phyloP scores from a whole-genome alignment of 2,329 filamentous ascomycete species.

The Hymenoscyphus salicellus region DNA sequence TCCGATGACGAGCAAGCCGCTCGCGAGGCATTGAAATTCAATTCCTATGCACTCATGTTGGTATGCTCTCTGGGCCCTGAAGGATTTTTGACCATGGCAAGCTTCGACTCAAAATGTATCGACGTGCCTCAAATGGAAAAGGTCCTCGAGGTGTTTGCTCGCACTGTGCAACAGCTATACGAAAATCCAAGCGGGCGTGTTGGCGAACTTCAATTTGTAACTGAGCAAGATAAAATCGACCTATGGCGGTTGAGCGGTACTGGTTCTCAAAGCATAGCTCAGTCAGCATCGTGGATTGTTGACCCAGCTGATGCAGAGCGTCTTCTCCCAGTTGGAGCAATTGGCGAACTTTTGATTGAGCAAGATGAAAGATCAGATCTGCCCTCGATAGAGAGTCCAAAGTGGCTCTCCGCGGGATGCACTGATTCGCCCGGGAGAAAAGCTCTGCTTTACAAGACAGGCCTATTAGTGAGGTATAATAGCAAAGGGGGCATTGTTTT shows the following conservation, averaged over 20 bases:
- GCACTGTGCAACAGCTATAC: slow-evolving; percentile 5
- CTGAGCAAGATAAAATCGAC: slow-evolving; percentile 36
- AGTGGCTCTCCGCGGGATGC: background rate
- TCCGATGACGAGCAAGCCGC: slow-evolving; percentile 11
- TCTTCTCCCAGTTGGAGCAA: slow-evolving; percentile 19
- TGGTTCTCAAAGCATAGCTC: slow-evolving; percentile 21
- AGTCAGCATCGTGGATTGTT: slow-evolving; percentile 39
- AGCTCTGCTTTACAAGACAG: slow-evolving; percentile 26
- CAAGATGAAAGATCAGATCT: slow-evolving; percentile 20
- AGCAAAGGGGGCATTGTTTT: background rate
- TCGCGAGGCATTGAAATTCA: slow-evolving; percentile 40
- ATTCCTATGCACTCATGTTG: slow-evolving; percentile 49
- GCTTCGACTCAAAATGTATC: slow-evolving; percentile 42
- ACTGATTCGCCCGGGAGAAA: slow-evolving; percentile 30
- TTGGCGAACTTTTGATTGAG: slow-evolving; percentile 29
- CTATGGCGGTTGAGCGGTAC: slow-evolving; percentile 35
- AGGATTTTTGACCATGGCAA: slow-evolving; percentile 44
- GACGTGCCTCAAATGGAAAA: slow-evolving; percentile 38
- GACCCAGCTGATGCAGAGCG: slow-evolving; percentile 15
- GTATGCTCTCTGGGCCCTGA: slow-evolving; percentile 43
- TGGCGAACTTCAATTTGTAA: slow-evolving; percentile 27
- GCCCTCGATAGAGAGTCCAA: background rate
- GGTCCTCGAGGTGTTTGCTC: slow-evolving; percentile 37
- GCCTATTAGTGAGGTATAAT: slow-evolving; percentile 11
- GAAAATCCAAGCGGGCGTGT: slow-evolving; percentile 20